Percentiles rank a stretch among this genome's conserved stretches.
Evolutionary conservation across 352 stramenopile species (phyloP).

Genomic region (Pythium oligandrum): DNA sequence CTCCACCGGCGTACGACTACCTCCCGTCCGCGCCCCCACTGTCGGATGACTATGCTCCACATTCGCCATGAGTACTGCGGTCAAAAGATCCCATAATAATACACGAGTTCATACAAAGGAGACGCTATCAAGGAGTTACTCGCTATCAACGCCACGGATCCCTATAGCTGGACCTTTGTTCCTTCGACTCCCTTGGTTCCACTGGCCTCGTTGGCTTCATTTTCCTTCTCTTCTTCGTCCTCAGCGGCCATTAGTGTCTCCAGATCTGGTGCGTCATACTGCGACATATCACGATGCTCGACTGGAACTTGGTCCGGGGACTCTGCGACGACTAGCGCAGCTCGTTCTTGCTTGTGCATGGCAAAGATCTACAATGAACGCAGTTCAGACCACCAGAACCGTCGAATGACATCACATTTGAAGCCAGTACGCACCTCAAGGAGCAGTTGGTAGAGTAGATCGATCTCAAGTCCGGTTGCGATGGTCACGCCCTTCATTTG

Average conservation of each 20-base stretch:
- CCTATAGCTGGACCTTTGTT: background rate
- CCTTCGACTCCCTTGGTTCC: conserved; percentile 6
- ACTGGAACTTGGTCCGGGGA: background rate
- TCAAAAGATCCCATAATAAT: too few relatives aligned
- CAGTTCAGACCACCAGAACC: background rate
- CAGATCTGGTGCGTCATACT: conserved; percentile 31
- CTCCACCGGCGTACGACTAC: conserved; percentile 49
- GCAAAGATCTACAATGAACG: conserved; percentile 28
- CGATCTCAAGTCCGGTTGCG: conserved; percentile 70
- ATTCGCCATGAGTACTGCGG: too few relatives aligned
- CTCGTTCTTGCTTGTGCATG: conserved; percentile 41
- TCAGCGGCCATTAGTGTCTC: conserved; percentile 49
- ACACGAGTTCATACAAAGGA: too few relatives aligned
- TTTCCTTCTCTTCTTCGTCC: conserved; percentile 60
- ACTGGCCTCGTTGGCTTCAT: conserved; percentile 15
- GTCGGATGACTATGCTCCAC: conserved; percentile 13
- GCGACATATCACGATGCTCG: background rate
- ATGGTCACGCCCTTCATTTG: conserved; percentile 58
- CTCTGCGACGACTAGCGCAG: conserved; percentile 8
- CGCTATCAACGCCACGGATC: background rate
- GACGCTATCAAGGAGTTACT: too few relatives aligned
- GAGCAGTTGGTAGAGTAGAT: conserved; percentile 69
- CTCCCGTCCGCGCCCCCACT: conserved; percentile 63
- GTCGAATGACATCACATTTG: background rate
- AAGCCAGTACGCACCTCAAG: conserved; percentile 31